Conservation (phyloP, 768 basidiomycete genomes). For the Suillus spraguei region DNA sequence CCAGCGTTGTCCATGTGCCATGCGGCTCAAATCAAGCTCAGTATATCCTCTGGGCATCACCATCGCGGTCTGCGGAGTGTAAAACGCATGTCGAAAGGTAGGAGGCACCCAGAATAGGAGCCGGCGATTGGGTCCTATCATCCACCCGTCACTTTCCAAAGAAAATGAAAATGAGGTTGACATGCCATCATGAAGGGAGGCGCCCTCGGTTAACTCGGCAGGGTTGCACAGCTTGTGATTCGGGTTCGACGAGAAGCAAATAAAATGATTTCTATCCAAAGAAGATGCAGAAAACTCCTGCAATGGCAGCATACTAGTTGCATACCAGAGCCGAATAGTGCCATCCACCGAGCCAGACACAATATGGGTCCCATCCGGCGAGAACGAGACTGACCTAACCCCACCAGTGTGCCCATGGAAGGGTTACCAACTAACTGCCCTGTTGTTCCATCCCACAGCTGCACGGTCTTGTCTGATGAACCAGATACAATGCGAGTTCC, state of each 20-base stretch:
- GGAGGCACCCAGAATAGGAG: neutral
- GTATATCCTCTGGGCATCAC: too few relatives aligned
- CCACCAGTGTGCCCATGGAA: neutral
- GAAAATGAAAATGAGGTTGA: neutral
- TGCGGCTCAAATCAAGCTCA: too few relatives aligned
- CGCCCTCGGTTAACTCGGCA: neutral
- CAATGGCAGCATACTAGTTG: neutral
- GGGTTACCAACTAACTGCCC: neutral
- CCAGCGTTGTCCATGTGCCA: too few relatives aligned
- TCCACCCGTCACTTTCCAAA: neutral
- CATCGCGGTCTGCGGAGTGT: neutral
- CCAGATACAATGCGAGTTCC: neutral
- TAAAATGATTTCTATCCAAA: neutral
- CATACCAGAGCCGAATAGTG: neutral
- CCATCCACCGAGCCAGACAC: neutral
- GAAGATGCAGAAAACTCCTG: neutral
- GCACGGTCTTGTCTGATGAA: neutral
- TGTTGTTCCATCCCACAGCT: neutral
- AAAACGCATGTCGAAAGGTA: neutral
- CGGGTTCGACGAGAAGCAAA: neutral
- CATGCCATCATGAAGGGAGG: neutral
- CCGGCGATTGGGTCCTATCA: neutral
- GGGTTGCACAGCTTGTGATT: neutral
- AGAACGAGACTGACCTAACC: constrained; percentile 8
- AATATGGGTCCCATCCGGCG: constrained; percentile 20